Conservation (phyloP, 129 eudicot genomes). For the Deinandra increscens region DNA sequence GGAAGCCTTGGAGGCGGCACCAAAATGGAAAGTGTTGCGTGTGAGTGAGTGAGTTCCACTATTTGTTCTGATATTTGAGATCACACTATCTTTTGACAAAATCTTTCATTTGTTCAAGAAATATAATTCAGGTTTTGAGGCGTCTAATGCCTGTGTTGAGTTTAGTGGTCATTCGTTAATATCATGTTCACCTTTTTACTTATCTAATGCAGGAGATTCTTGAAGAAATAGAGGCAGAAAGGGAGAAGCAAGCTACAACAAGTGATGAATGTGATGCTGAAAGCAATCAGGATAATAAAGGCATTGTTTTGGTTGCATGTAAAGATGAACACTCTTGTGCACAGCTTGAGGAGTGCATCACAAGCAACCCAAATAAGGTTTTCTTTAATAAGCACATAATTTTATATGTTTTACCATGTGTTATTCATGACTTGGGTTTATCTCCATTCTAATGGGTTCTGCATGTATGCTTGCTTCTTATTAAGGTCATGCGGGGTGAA, state of each 20-base stretch:
- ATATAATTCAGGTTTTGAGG: conserved; percentile 3
- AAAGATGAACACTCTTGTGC: conserved; percentile 89
- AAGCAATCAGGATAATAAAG: conserved; percentile 39
- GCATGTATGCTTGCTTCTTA: conserved; percentile 14
- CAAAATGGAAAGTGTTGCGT: conserved; percentile 98
- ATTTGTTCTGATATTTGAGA: conserved; percentile 14
- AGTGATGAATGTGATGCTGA: conserved; percentile 39
- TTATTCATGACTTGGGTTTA: neutral
- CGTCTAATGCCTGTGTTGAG: neutral
- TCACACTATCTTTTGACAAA: neutral
- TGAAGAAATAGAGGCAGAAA: conserved; percentile 78
- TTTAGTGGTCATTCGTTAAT: neutral
- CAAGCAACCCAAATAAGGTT: conserved; percentile 73
- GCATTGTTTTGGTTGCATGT: conserved; percentile 85
- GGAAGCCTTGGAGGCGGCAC: conserved; percentile 91
- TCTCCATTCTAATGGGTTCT: neutral
- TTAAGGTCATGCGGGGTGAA: conserved; percentile 78
- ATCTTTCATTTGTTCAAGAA: conserved; percentile 1
- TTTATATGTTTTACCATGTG: neutral
- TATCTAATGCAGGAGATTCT: conserved; percentile 64
- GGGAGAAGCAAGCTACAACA: conserved; percentile 56
- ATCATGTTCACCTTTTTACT: conserved; percentile 8
- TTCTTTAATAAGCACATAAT: neutral
- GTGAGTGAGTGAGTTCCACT: conserved; percentile 92
- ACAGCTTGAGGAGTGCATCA: conserved; percentile 92